Conservation (phyloP, 257 asterid species). For the Nicotiana attenuata region DNA sequence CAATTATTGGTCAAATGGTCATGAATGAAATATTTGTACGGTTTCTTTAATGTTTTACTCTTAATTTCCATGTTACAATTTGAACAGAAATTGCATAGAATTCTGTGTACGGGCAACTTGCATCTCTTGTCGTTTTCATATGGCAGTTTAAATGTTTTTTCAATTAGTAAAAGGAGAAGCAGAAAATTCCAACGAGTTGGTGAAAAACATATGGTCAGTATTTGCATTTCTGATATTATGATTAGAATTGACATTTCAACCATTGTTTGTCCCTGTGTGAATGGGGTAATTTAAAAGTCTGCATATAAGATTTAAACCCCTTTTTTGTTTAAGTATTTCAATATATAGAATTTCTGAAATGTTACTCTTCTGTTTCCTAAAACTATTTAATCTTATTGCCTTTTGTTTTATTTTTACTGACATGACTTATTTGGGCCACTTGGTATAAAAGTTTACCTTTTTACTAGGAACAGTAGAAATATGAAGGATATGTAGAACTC, state of each 20-base stretch:
- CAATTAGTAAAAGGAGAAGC: not conserved
- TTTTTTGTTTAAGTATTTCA: not conserved
- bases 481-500: too few relatives aligned
- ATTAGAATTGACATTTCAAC: not conserved
- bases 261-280: not conserved
- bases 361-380: too few relatives aligned
- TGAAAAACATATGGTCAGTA: not conserved
- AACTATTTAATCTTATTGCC: too few relatives aligned
- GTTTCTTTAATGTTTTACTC: not conserved
- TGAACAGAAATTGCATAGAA: not conserved
- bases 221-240: not conserved
- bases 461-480: too few relatives aligned
- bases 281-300: not conserved
- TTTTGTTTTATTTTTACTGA: too few relatives aligned
- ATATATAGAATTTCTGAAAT: too few relatives aligned
- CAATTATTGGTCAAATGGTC: not conserved
- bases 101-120: not conserved
- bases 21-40: constrained; percentile 7
- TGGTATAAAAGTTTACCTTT: too few relatives aligned
- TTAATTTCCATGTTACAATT: not conserved
- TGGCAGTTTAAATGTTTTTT: not conserved
- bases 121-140: not conserved
- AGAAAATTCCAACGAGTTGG: not conserved
- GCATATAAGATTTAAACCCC: not conserved
- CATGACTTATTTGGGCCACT: too few relatives aligned